Base-by-base conservation (phyloP, 306 rosid genomes). In the Pyrus communis region DNA sequence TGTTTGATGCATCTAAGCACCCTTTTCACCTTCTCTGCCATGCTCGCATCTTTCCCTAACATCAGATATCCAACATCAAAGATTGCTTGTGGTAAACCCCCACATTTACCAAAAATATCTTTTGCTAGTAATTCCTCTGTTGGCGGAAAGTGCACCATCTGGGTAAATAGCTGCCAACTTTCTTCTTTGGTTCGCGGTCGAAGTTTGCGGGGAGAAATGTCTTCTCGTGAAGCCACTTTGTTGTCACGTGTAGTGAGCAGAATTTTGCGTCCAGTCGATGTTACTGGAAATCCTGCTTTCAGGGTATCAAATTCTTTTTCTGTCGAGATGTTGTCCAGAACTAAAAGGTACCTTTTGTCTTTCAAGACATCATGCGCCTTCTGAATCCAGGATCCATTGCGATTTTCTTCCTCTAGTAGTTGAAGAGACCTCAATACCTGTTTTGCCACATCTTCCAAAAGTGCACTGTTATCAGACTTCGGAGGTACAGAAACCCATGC, bases 101-200 rank as follows among this genome's bases (percentile, higher is more conserved):
- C 80, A 58, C 84, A 84, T 76, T 68, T 79, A 46, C 58, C 66
- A 45, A 77, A 73, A 1, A 69, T 62, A 71, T 83, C 65, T 15
- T 35, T 69, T 28, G 84, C 86, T 14, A 25, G 25, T 25, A 70
- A 73, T 69, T 81, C 80, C 28, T 54, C 14, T n/a, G 40, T 28
- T 75, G 43, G 23, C 19, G 81, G 43, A 55, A 62, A 22, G 9
- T 70, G 33, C 75, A 79, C 84, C 81, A 27, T 79, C 83, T 76
- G 72, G 17, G 5, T 66, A 43, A 82, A 71, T 65, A 84, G 67
- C 2, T 28, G 4, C 82, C 76, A 74, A 40, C 86, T 77, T 51
- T 83, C 87, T 52, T 81, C 84, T 70, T 73, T 81, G n/a, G 80
- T 84, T 66, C 73, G 77, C 11, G 82, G 82, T 40, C 65, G 55